Conservation (phyloP, 208 protist species). For the Acanthamoeba sp. region DNA sequence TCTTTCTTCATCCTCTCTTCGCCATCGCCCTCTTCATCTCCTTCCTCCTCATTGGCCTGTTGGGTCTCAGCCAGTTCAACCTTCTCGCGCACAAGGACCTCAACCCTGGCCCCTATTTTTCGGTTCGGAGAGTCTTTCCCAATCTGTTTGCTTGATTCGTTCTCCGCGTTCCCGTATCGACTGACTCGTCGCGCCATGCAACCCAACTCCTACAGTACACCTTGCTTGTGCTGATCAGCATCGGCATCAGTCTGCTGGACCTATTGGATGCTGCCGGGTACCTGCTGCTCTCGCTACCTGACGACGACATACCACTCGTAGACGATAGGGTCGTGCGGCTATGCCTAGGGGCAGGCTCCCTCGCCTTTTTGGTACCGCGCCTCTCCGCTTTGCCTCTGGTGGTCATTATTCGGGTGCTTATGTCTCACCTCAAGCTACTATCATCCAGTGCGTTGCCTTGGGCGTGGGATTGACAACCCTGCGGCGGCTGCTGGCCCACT, state of each 20-base stretch:
- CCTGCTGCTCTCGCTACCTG: neutral
- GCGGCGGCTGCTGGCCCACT: no score
- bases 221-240: neutral
- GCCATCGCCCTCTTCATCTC: slow-evolving; percentile 49
- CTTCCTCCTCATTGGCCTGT: slow-evolving; percentile 39
- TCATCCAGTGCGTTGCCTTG: no score
- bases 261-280: slow-evolving; percentile 5
- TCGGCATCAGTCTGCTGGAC: slow-evolving; percentile 25
- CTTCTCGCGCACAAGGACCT: slow-evolving; percentile 59
- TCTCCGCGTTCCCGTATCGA: neutral
- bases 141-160: no score
- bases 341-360: neutral
- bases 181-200: no score
- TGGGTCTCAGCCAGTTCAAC: slow-evolving; percentile 51
- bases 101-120: slow-evolving; percentile 18
- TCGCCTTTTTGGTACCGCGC: slow-evolving; percentile 43
- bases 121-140: neutral
- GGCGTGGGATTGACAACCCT: no score
- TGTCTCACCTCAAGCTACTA: no score
- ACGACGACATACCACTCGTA: slow-evolving; percentile 22
- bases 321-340: neutral
- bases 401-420: no score
- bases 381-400: no score
- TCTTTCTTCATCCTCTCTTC: slow-evolving; percentile 42
- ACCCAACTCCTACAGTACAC: slow-evolving; percentile 5